These are phyloP conservation scores for Solanum appendiculatum DNA, from an alignment of 257 asterid species.

Conservation along the genomic window DNA sequence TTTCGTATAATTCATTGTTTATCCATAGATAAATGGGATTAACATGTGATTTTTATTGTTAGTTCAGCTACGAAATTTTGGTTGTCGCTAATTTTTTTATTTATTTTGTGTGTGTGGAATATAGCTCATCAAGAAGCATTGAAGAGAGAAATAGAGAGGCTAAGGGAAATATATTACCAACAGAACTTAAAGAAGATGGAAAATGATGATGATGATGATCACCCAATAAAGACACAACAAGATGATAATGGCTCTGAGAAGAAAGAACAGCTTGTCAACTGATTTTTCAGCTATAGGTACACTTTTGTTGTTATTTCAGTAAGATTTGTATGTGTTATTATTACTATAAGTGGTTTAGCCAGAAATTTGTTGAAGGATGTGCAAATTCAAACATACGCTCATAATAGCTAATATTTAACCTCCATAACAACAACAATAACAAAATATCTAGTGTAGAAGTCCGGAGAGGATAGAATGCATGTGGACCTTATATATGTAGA, in stretches of 20 bases:
- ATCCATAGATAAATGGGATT: background rate
- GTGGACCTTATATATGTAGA: background rate
- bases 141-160: constrained; percentile 89
- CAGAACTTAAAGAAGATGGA: constrained; percentile 71
- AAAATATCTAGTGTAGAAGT: background rate
- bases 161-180: constrained; percentile 65
- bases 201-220: constrained; percentile 6
- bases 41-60: background rate
- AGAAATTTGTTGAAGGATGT: fast-evolving
- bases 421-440: background rate
- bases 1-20: background rate
- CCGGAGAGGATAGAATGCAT: fast-evolving
- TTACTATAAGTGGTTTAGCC: fast-evolving
- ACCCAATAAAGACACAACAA: constrained; percentile 30
- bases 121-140: constrained; percentile 95
- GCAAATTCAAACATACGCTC: background rate
- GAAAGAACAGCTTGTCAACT: constrained; percentile 56
- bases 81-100: background rate
- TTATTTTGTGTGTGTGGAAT: background rate
- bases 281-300: constrained; percentile 4
- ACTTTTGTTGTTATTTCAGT: background rate
- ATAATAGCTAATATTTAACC: background rate
- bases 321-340: background rate
- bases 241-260: constrained; percentile 30
- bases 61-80: background rate